A percentile compares a stretch with the other conserved stretches of the same genome.
phyloP scores from a whole-genome alignment of 441 rosid genomes.

The Euphorbia schlechtendalii region DNA sequence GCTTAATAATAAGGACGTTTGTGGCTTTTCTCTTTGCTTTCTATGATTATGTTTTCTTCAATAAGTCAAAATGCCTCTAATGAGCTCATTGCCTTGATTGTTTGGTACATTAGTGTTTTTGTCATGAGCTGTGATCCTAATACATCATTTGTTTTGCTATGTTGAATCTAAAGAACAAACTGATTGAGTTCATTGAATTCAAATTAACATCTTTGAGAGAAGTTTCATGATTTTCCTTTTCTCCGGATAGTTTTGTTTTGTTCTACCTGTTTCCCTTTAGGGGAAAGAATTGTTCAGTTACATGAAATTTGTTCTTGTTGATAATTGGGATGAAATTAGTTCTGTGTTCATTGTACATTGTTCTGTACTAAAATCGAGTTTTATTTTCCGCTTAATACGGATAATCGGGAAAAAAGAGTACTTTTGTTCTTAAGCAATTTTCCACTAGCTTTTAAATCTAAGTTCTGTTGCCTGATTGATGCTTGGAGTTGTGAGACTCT shows the following conservation, averaged over 20 bases:
- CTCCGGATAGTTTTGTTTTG: no score
- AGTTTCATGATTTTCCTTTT: not conserved
- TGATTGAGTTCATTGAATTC: not conserved
- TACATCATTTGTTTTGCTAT: not conserved
- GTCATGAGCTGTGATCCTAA: not conserved
- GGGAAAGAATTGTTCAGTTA: no score
- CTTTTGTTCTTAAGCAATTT: not conserved
- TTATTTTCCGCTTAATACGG: not conserved
- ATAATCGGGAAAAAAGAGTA: not conserved
- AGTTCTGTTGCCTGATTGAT: no score
- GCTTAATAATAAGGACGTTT: no score
- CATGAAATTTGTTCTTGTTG: not conserved
- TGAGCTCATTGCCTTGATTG: conserved; percentile 19
- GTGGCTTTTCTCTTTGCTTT: no score
- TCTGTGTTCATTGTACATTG: not conserved
- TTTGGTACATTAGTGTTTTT: conserved; percentile 14
- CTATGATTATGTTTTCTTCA: no score
- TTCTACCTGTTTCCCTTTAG: no score
- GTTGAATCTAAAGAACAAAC: not conserved
- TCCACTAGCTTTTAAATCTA: not conserved
- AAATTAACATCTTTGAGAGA: not conserved
- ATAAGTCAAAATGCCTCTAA: conserved; percentile 9
- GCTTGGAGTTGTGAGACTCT: no score
- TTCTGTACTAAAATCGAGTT: no score
- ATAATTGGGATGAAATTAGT: not conserved